These are phyloP conservation scores for Cucurbita pepo DNA, from an alignment of 306 rosid genomes.

Conservation along the genomic window DNA sequence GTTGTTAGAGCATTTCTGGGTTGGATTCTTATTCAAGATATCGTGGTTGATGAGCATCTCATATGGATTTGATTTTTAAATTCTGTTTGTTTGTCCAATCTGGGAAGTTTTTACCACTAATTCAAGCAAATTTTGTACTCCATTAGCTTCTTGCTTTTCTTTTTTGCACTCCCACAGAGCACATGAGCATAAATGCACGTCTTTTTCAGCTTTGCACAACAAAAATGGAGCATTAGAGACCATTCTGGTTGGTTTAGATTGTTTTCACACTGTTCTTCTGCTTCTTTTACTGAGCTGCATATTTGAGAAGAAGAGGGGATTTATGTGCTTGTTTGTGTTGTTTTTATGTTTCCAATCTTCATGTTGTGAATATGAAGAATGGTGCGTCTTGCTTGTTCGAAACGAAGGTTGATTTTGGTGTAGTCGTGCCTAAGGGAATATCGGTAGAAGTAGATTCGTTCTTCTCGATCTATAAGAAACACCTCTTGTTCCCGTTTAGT, in stretches of 20 bases:
- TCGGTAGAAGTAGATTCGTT: not conserved
- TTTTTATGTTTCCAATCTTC: not conserved
- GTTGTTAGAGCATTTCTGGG: constrained; percentile 23
- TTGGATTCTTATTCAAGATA: constrained; percentile 32
- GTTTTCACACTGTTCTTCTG: not conserved
- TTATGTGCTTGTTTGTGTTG: not conserved
- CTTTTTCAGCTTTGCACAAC: constrained; percentile 17
- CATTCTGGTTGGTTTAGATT: not conserved
- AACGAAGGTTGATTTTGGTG: constrained; percentile 9
- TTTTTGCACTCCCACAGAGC: constrained; percentile 16
- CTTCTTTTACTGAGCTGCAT: not conserved
- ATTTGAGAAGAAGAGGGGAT: not conserved
- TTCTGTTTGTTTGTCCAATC: constrained; percentile 29
- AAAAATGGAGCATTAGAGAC: constrained; percentile 13
- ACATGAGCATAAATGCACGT: constrained; percentile 40
- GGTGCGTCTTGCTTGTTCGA: constrained; percentile 31
- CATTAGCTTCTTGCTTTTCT: not conserved
- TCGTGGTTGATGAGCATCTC: constrained; percentile 20
- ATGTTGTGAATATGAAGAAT: constrained; percentile 24
- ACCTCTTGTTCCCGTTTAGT: too few relatives aligned
- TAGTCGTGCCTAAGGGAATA: not conserved
- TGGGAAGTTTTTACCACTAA: constrained; percentile 17
- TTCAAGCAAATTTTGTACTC: constrained; percentile 3
- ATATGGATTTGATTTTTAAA: constrained; percentile 36
- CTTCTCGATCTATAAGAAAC: not conserved